Evolutionary conservation across 192 early-diverging fungal genomes (phyloP).

Genomic region (Coemansia aciculifera): DNA sequence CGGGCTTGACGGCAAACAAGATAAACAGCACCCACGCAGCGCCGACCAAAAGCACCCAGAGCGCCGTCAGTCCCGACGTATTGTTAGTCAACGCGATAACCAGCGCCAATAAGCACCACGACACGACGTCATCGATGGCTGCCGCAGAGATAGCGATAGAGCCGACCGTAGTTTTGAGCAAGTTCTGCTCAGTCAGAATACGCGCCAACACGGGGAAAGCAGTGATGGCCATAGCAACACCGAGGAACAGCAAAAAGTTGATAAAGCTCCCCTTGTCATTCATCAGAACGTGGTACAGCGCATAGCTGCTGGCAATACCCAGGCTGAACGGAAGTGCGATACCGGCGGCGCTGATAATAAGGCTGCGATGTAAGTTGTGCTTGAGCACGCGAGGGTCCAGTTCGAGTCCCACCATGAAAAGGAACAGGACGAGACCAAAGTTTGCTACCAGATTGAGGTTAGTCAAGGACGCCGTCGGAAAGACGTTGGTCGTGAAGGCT

Average conservation of each 20-base stretch:
- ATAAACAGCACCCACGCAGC: constrained; percentile 73
- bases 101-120: constrained; percentile 83
- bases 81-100: constrained; percentile 87
- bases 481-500: constrained; percentile 67
- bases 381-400: constrained; percentile 68
- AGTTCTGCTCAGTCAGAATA: constrained; percentile 85
- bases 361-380: constrained; percentile 55
- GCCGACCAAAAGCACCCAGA: constrained; percentile 79
- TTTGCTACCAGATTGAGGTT: constrained; percentile 78
- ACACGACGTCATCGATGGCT: constrained; percentile 81
- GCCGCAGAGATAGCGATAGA: constrained; percentile 82
- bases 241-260: constrained; percentile 81
- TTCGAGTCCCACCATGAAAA: constrained; percentile 88
- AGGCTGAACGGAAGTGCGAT: constrained; percentile 81
- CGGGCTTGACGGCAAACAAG: constrained; percentile 65
- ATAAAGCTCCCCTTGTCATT: constrained; percentile 56
- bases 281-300: constrained; percentile 63
- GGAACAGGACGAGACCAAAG: constrained; percentile 84
- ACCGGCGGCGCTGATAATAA: constrained; percentile 74
- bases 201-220: constrained; percentile 95
- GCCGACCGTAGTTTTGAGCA: constrained; percentile 79
- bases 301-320: constrained; percentile 72
- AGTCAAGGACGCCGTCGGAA: constrained; percentile 68
- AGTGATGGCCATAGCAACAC: constrained; percentile 91
- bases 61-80: constrained; percentile 62